Evolutionary conservation across 768 basidiomycete species (phyloP).

Genomic region (Chalciporus chontae): DNA sequence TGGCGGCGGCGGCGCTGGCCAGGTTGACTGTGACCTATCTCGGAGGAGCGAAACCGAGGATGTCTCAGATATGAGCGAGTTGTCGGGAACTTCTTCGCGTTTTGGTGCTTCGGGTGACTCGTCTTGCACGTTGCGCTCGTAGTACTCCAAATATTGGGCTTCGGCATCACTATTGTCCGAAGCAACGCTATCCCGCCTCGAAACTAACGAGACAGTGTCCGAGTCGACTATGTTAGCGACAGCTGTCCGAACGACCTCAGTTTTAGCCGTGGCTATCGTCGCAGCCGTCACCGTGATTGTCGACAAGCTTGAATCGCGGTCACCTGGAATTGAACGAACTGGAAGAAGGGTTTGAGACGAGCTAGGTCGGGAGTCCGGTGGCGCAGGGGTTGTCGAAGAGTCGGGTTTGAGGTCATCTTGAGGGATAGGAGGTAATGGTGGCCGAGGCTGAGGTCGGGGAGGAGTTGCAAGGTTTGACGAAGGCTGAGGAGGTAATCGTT

Average conservation of each 20-base stretch:
- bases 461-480: constrained; percentile 6
- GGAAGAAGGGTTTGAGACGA: constrained; percentile 23
- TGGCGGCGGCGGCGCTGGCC: constrained; percentile 29
- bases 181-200: constrained; percentile 12
- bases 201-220: constrained; percentile 21
- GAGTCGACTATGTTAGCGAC: constrained; percentile 49
- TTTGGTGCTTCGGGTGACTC: constrained; percentile 9
- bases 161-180: constrained; percentile 7
- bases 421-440: constrained; percentile 10
- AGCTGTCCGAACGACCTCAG: constrained; percentile 46
- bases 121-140: neutral
- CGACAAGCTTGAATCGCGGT: constrained; percentile 35
- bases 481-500: constrained; percentile 14
- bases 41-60: constrained; percentile 18
- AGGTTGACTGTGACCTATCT: constrained; percentile 21
- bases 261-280: constrained; percentile 44
- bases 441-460: constrained; percentile 4
- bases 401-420: neutral
- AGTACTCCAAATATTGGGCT: neutral
- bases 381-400: neutral
- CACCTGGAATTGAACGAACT: constrained; percentile 11
- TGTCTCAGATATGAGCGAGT: constrained; percentile 13
- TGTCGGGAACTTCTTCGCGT: constrained; percentile 9
- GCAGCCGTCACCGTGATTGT: constrained; percentile 41
- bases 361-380: constrained; percentile 9